These are phyloP conservation scores for Blastocystis sp. DNA, from an alignment of 352 stramenopile species.

Conservation along the genomic window DNA sequence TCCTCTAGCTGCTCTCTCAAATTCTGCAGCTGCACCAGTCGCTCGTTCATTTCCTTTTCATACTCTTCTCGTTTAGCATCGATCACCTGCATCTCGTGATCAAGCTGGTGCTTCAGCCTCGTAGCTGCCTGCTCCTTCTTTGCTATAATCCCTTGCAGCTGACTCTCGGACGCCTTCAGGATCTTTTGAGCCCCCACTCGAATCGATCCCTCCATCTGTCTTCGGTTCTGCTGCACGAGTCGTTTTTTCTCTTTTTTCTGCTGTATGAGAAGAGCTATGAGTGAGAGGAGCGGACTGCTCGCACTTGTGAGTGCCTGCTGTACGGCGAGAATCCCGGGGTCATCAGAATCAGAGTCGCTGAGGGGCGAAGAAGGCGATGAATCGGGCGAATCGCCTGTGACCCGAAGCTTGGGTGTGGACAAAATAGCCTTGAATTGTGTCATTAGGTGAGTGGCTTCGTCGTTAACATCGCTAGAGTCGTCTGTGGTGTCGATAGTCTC, in stretches of 20 bases:
- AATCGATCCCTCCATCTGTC: background rate
- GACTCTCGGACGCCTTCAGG: background rate
- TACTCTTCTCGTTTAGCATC: background rate
- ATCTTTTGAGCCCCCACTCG: background rate
- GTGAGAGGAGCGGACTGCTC: background rate
- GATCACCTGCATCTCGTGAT: background rate
- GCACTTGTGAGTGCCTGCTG: conserved; percentile 10
- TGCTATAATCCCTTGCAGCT: background rate
- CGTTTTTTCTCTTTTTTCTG: conserved; percentile 49
- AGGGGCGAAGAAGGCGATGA: background rate
- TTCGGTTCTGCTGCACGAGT: background rate
- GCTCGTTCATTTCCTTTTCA: background rate
- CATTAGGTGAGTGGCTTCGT: background rate
- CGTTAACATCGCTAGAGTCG: background rate
- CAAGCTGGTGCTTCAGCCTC: background rate
- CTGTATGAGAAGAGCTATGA: conserved; percentile 12
- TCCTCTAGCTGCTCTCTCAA: background rate
- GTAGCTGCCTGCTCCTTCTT: background rate
- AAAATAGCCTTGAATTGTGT: background rate
- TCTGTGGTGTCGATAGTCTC: background rate
- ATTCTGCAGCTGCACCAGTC: background rate
- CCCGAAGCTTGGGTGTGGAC: background rate
- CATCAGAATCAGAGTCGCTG: background rate
- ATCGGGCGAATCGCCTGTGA: background rate
- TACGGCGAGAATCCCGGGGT: conserved; percentile 7